A percentile compares a stretch with the other conserved stretches of the same genome.
These are phyloP conservation scores for Cercospora janseana DNA, from an alignment of 2,329 filamentous ascomycete species.

Conservation along the genomic window DNA sequence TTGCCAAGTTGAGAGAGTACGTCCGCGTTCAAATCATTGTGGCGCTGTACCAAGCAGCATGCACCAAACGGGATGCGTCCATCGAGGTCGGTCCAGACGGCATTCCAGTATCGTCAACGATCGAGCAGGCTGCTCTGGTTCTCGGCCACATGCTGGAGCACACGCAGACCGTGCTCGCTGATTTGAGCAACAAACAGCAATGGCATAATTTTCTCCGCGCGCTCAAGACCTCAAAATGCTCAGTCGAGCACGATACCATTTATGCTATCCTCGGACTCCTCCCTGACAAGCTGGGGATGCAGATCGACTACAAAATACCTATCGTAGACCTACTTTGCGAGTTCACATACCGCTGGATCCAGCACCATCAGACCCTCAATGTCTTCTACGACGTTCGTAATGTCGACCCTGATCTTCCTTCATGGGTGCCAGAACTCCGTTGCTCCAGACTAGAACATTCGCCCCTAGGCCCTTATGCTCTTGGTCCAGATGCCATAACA, in stretches of 20 bases:
- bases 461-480: neutral
- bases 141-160: neutral
- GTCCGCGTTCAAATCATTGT: conserved; percentile 4
- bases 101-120: neutral
- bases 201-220: conserved; percentile 5
- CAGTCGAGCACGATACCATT: conserved; percentile 8
- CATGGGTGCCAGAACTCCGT: conserved; percentile 11
- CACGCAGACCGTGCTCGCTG: conserved; percentile 3
- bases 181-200: conserved; percentile 1
- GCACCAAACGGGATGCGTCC: neutral
- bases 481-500: conserved; percentile 7
- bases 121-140: neutral
- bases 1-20: conserved; percentile 8
- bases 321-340: conserved; percentile 3
- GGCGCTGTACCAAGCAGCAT: neutral
- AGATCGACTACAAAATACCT: conserved; percentile 10
- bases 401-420: conserved; percentile 5
- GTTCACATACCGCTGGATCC: conserved; percentile 8
- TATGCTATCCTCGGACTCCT: conserved; percentile 11
- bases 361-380: neutral
- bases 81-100: neutral
- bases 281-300: conserved; percentile 6
- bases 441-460: neutral
- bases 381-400: conserved; percentile 11
- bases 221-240: conserved; percentile 6